Percentiles rank a stretch among this genome's conserved stretches.
phyloP scores from a whole-genome alignment of 805 yeast species.

The Hanseniaspora valbyensis region DNA sequence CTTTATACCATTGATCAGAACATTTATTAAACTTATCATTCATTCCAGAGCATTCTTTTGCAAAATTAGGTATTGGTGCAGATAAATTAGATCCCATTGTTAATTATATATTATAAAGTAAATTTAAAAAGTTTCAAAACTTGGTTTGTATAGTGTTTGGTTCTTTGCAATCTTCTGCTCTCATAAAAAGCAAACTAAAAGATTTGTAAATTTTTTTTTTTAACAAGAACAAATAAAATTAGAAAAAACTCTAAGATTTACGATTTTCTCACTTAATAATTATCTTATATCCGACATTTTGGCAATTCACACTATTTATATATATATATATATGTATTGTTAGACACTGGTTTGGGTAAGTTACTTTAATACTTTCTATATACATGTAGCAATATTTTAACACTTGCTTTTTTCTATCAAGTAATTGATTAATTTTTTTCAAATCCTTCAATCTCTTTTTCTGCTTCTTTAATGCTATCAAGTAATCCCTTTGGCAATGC shows the following conservation, averaged over 20 bases:
- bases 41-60: constrained; percentile 88
- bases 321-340: too few species aligned
- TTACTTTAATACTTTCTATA: too few species aligned
- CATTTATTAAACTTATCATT: constrained; percentile 85
- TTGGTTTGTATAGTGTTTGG: too few species aligned
- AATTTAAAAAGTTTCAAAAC: too few species aligned
- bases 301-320: too few species aligned
- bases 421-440: neutral
- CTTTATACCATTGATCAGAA: constrained; percentile 91
- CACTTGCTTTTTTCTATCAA: neutral
- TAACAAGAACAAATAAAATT: too few species aligned
- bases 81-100: constrained; percentile 65
- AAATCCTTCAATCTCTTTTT: constrained; percentile 11
- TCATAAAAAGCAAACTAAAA: neutral
- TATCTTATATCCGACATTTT: too few species aligned
- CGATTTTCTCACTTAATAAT: too few species aligned
- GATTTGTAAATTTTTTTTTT: neutral
- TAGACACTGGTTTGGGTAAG: too few species aligned
- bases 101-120: neutral
- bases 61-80: constrained; percentile 53
- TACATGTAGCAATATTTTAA: too few species aligned
- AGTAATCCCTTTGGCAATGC: neutral
- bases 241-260: too few species aligned
- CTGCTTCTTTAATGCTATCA: constrained; percentile 13
- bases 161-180: neutral